Base-by-base conservation (phyloP, 2,329 filamentous ascomycete genomes). In the Fusarium albosuccineum region DNA sequence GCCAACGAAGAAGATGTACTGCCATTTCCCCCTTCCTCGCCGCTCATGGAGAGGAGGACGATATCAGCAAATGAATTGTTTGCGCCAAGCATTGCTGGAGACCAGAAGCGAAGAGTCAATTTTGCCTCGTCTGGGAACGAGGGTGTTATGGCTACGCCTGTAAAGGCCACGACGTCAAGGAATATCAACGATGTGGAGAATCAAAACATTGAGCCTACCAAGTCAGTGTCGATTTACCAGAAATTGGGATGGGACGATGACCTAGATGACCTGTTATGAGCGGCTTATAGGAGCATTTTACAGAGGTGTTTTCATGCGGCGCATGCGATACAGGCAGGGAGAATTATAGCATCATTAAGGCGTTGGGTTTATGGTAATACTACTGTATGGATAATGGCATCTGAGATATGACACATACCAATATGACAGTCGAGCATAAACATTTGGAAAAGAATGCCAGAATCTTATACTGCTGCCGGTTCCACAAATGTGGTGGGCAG, bases 401-500 rank as follows among this genome's bases (percentile, higher is more conserved):
- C 66, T 37, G 40, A 72, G 58, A 60, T 62, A 70, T 57, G 67
- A 61, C 59, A 62, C 57, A 64, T 67, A 68, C 36, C 48, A 62
- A 67, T 45, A 66, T 52, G 57, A 55, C 34, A 64, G 46, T 62
- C 49, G 16, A 66, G 56, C 13, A 45, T 51, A 33, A 55, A 53
- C 42, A 27, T 29, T 17, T 49, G 48, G 29, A 42, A 39, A 13
- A 34, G 58, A 33, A 42, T 56, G 17, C 39, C 34, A 52, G 11
- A 40, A 44, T 51, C 36, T 74, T 36, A 75, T 61, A 71, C 71
- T 17, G 68, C 72, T 16, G 68, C 69, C 22, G 77, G 75, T 60
- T 82, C 78, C 14, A 90, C 84, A 54, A 93, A 79, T 70, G 93
- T 87, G 44, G 86, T 88, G 0, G 92, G 92, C 66, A 96, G 75